These are phyloP conservation scores for Lactuca sativa DNA, from an alignment of 129 eudicot genomes.

Conservation along the genomic window DNA sequence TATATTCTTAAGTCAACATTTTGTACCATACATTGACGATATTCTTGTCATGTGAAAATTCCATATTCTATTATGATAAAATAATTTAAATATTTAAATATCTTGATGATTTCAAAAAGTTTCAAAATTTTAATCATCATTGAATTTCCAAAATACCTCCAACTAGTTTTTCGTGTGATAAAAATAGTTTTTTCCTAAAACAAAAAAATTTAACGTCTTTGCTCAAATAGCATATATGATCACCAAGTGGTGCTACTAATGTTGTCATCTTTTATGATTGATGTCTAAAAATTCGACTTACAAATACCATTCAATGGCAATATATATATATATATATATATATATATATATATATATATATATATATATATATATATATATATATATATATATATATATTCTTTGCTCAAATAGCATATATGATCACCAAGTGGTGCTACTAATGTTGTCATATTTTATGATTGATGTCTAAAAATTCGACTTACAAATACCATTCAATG, in stretches of 20 bases:
- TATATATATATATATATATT: too few species aligned
- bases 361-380: too few species aligned
- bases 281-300: not conserved
- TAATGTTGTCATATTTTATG: not conserved
- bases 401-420: not conserved
- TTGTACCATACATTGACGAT: not conserved
- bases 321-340: not conserved
- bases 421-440: not conserved
- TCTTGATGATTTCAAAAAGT: not conserved
- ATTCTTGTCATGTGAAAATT: constrained; percentile 19
- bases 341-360: too few species aligned
- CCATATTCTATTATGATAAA: constrained; percentile 9
- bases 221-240: not conserved
- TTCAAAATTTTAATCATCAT: not conserved
- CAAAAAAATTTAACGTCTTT: not conserved
- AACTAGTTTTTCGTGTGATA: not conserved
- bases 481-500: constrained; percentile 3
- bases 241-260: not conserved
- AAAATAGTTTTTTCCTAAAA: not conserved
- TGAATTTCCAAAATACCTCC: not conserved
- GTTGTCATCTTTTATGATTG: not conserved
- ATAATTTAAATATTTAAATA: not conserved
- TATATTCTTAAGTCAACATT: constrained; percentile 6
- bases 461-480: not conserved
- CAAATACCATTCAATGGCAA: constrained; percentile 12